Conservation (phyloP, 352 stramenopile species). For the Phytophthora chlamydospora region DNA sequence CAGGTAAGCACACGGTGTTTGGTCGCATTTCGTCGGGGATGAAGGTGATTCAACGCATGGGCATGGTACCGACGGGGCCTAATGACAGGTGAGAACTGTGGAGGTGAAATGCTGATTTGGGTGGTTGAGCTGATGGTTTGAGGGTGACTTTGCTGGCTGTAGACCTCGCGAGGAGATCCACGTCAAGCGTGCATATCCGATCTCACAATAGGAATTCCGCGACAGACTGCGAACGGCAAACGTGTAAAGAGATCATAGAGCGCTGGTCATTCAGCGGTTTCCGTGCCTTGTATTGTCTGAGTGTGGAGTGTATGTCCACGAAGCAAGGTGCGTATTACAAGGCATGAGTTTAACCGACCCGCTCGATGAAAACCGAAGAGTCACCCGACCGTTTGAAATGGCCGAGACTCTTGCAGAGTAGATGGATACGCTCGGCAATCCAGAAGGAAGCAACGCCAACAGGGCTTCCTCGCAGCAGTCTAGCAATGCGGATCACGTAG, state of each 20-base stretch:
- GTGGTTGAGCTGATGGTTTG: background rate
- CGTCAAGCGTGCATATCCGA: slow-evolving; percentile 69
- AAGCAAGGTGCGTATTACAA: too few relatives aligned
- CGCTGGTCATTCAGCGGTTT: background rate
- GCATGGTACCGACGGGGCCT: slow-evolving; percentile 85
- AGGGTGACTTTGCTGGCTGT: slow-evolving; percentile 1
- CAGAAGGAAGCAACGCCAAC: background rate
- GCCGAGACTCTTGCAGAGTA: slow-evolving; percentile 14
- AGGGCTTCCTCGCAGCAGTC: background rate
- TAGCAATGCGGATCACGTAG: slow-evolving; percentile 7
- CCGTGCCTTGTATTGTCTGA: background rate
- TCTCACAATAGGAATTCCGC: slow-evolving; percentile 43
- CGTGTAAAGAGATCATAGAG: slow-evolving; percentile 19
- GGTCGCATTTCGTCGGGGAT: slow-evolving; percentile 93
- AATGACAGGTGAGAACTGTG: slow-evolving; percentile 75
- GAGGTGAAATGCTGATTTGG: too few relatives aligned
- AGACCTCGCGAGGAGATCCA: slow-evolving; percentile 85
- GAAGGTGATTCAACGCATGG: slow-evolving; percentile 92
- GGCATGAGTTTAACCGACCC: background rate
- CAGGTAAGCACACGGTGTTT: slow-evolving; percentile 94
- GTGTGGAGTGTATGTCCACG: background rate
- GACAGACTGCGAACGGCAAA: background rate
- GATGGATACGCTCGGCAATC: slow-evolving; percentile 13
- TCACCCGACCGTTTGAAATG: slow-evolving; percentile 29
- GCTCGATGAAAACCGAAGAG: slow-evolving; percentile 33